Percentiles rank a stretch among this genome's conserved stretches.
Evolutionary conservation across 2,329 filamentous ascomycete genomes (phyloP).

Genomic region (Microcyclosporella mali): DNA sequence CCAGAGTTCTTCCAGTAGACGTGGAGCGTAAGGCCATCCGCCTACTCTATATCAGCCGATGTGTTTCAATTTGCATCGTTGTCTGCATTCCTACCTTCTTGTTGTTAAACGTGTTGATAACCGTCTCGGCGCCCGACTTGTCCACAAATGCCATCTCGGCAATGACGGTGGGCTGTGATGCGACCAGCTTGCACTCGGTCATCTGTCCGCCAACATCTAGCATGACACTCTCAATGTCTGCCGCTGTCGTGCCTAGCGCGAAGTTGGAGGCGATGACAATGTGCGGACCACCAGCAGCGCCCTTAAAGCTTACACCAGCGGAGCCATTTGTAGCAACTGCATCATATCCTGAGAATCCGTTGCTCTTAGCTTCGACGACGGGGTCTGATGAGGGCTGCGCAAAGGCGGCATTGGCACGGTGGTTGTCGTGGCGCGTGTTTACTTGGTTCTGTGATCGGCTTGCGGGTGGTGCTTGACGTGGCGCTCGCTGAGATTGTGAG

Average conservation of each 20-base stretch:
- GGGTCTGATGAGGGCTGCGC: slow-evolving; percentile 32
- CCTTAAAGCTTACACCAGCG: slow-evolving; percentile 62
- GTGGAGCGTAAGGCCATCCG: slow-evolving; percentile 66
- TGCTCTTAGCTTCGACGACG: slow-evolving; percentile 23
- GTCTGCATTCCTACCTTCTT: slow-evolving; percentile 55
- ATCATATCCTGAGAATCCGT: slow-evolving; percentile 27
- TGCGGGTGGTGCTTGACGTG: slow-evolving; percentile 13
- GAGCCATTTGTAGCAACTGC: slow-evolving; percentile 23
- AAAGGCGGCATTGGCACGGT: slow-evolving; percentile 38
- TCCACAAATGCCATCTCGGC: slow-evolving; percentile 71
- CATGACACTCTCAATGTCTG: slow-evolving; percentile 78
- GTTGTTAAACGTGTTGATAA: slow-evolving; percentile 71
- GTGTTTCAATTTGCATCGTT: too few relatives aligned
- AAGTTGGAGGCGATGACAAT: slow-evolving; percentile 75
- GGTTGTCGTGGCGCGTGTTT: slow-evolving; percentile 19
- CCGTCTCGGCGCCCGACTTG: slow-evolving; percentile 65
- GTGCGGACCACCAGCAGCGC: slow-evolving; percentile 60
- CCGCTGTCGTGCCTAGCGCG: slow-evolving; percentile 71
- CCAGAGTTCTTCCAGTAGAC: slow-evolving; percentile 48
- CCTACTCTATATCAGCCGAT: slow-evolving; percentile 39
- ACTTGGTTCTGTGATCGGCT: slow-evolving; percentile 14
- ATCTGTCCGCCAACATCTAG: slow-evolving; percentile 56
- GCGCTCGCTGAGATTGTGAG: slow-evolving; percentile 7
- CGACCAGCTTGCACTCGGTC: slow-evolving; percentile 60
- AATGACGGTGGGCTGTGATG: slow-evolving; percentile 64